A percentile compares a stretch with the other conserved stretches of the same genome.
Evolutionary conservation across 78 protist species (phyloP).

Genomic region (Chrysochromulina tobinii): DNA sequence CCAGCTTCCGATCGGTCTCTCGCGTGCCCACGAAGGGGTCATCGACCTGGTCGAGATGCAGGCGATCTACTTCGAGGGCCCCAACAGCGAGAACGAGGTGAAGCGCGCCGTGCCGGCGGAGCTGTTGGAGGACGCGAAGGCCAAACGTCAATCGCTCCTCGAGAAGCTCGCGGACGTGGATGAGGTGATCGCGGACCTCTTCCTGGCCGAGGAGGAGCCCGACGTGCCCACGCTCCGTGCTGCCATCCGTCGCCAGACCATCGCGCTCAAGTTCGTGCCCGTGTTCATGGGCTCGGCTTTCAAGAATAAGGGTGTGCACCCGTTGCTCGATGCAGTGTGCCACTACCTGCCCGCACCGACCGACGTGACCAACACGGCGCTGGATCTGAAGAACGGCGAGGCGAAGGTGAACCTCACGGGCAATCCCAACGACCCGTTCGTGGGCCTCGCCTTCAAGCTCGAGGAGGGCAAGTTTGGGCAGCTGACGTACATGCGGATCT

Average conservation of each 20-base stretch:
- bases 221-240: background rate
- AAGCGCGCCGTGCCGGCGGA: conserved; percentile 7
- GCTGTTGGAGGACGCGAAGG: background rate
- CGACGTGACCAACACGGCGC: conserved; percentile 47
- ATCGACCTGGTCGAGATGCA: conserved; percentile 77
- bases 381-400: conserved; percentile 40
- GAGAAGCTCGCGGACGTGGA: conserved; percentile 68
- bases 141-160: conserved; percentile 26
- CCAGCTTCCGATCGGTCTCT: background rate
- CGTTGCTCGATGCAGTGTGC: conserved; percentile 84
- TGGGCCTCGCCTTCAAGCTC: conserved; percentile 89
- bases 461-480: conserved; percentile 88
- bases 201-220: background rate
- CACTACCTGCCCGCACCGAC: conserved; percentile 86
- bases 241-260: conserved; percentile 70
- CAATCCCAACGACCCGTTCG: conserved; percentile 67
- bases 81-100: conserved; percentile 17
- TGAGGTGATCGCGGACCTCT: conserved; percentile 69
- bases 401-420: conserved; percentile 48
- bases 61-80: conserved; percentile 71
- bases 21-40: conserved; percentile 61
- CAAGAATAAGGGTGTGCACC: conserved; percentile 93
- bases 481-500: conserved; percentile 93
- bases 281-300: conserved; percentile 92
- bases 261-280: conserved; percentile 75